phyloP scores from a whole-genome alignment of 1,284 basidiomycete genomes.

The Malassezia arunalokei region DNA sequence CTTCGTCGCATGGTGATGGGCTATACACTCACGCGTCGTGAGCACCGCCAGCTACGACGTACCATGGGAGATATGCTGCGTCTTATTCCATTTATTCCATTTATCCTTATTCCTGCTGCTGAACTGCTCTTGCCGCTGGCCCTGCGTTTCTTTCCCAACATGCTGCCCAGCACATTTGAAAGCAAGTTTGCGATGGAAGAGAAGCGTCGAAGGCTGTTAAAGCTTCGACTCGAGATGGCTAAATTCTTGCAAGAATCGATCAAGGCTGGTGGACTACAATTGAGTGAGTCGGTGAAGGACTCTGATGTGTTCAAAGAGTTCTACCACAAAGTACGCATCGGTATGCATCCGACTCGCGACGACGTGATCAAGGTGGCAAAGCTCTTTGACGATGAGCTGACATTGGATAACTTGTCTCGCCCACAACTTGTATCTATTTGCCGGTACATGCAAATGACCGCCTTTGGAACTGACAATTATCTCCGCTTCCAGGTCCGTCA shows the following conservation, averaged over 20 bases:
- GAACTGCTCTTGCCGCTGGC: constrained; percentile 92
- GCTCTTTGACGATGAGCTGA: constrained; percentile 92
- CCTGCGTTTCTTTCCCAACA: constrained; percentile 93
- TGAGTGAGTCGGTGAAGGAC: constrained; percentile 68
- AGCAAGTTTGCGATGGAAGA: constrained; percentile 79
- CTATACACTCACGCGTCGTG: constrained; percentile 76
- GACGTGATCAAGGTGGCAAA: constrained; percentile 91
- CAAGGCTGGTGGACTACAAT: constrained; percentile 80
- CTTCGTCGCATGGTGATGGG: constrained; percentile 87
- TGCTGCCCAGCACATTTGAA: constrained; percentile 96
- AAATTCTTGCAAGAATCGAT: constrained; percentile 98
- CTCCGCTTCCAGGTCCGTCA: constrained; percentile 82
- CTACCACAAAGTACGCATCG: constrained; percentile 95
- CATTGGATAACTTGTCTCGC: constrained; percentile 90
- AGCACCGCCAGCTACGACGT: constrained; percentile 81
- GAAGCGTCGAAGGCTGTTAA: constrained; percentile 86
- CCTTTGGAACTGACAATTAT: constrained; percentile 98
- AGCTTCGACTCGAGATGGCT: constrained; percentile 93
- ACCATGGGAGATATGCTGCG: constrained; percentile 86
- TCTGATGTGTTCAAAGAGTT: constrained; percentile 97
- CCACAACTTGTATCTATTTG: constrained; percentile 96
- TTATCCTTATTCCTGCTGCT: constrained; percentile 95
- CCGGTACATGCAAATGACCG: constrained; percentile 82
- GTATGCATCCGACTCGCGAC: constrained; percentile 73
- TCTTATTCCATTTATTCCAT: constrained; percentile 86